Percentiles rank a stretch among this genome's conserved stretches.
phyloP scores from a whole-genome alignment of 73 alveolate genomes.

The Symbiodinium pilosum region DNA sequence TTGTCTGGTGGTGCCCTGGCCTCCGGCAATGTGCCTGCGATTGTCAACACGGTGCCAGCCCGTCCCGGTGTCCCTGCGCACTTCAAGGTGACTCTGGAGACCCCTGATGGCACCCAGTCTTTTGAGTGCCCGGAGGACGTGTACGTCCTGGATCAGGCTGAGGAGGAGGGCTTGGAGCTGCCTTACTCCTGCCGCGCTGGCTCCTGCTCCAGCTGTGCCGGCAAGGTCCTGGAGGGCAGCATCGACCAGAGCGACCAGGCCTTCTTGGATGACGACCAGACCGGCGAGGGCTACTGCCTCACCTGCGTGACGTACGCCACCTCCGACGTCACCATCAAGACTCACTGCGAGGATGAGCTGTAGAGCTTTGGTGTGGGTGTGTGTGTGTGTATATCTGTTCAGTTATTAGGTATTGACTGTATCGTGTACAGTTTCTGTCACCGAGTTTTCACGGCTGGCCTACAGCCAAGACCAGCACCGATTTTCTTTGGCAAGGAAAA shows the following conservation, averaged over 20 bases:
- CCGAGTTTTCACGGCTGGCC: not conserved
- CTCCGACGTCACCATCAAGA: slow-evolving; percentile 89
- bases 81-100: slow-evolving; percentile 78
- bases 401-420: not conserved
- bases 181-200: slow-evolving; percentile 91
- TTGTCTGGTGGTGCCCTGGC: slow-evolving; percentile 46
- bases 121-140: slow-evolving; percentile 73
- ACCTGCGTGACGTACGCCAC: slow-evolving; percentile 74
- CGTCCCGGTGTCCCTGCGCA: slow-evolving; percentile 36
- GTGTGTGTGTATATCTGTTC: not conserved
- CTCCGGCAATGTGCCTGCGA: slow-evolving; percentile 75
- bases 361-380: not conserved
- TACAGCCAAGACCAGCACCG: not conserved
- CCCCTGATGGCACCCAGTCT: slow-evolving; percentile 65
- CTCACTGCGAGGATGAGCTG: slow-evolving; percentile 92
- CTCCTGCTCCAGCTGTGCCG: slow-evolving; percentile 85
- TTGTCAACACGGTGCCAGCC: slow-evolving; percentile 61
- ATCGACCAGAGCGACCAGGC: slow-evolving; percentile 90
- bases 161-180: slow-evolving; percentile 79
- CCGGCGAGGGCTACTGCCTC: slow-evolving; percentile 67
- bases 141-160: slow-evolving; percentile 72
- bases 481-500: not conserved
- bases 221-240: slow-evolving; percentile 72
- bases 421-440: not conserved
- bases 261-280: slow-evolving; percentile 87